Percentiles rank a stretch among this genome's conserved stretches.
These are phyloP conservation scores for Penicillium desertorum DNA, from an alignment of 495 filamentous ascomycete genomes.

Conservation along the genomic window DNA sequence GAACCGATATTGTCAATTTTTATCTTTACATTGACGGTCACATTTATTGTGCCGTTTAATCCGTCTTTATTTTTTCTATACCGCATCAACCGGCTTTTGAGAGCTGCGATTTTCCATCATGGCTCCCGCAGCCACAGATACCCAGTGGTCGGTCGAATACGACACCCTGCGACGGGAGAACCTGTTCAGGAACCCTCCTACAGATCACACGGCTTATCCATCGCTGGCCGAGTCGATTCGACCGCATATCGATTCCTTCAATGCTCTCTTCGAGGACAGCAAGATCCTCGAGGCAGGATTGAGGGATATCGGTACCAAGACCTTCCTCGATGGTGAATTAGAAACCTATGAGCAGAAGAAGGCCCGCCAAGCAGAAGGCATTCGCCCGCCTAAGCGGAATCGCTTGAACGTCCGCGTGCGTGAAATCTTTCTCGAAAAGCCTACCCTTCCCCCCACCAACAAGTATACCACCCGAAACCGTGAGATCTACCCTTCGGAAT, in stretches of 20 bases:
- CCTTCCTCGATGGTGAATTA: conserved; percentile 74
- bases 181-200: conserved; percentile 84
- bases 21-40: neutral
- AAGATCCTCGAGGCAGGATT: conserved; percentile 72
- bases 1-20: neutral
- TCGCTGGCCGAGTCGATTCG: conserved; percentile 76
- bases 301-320: conserved; percentile 86
- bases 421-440: conserved; percentile 75
- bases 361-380: conserved; percentile 42
- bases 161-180: conserved; percentile 78
- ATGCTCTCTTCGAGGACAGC: conserved; percentile 75
- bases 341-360: conserved; percentile 45
- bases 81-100: conserved; percentile 14
- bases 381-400: conserved; percentile 60
- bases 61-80: conserved; percentile 4
- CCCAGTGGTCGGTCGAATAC: conserved; percentile 77
- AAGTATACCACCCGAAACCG: conserved; percentile 73
- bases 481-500: conserved; percentile 88
- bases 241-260: conserved; percentile 94
- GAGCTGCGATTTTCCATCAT: conserved; percentile 33
- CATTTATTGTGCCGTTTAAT: neutral
- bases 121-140: conserved; percentile 58
- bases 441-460: conserved; percentile 71
- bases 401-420: conserved; percentile 69
- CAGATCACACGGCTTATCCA: conserved; percentile 84